These are phyloP conservation scores for Pleurotus ostreatus DNA, from an alignment of 768 basidiomycete species.

Conservation along the genomic window DNA sequence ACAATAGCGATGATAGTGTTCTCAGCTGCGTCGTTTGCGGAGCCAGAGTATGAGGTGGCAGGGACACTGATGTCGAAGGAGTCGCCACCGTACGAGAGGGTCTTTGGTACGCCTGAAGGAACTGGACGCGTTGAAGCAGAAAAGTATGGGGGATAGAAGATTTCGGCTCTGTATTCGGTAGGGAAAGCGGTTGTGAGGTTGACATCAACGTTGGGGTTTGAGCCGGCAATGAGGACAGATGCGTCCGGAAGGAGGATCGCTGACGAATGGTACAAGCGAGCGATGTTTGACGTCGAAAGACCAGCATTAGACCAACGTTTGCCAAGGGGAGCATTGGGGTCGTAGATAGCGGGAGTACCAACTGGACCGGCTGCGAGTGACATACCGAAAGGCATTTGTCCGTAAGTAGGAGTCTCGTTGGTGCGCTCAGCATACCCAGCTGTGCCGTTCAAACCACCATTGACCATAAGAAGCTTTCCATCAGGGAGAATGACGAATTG, in stretches of 20 bases:
- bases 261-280: conserved; percentile 80
- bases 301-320: conserved; percentile 60
- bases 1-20: conserved; percentile 74
- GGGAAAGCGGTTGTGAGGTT: conserved; percentile 59
- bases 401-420: conserved; percentile 31
- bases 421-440: conserved; percentile 68
- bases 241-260: conserved; percentile 78
- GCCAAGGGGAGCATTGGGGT: conserved; percentile 60
- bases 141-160: conserved; percentile 93
- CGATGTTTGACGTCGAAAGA: conserved; percentile 47
- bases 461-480: conserved; percentile 71
- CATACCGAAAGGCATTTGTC: conserved; percentile 55
- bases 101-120: conserved; percentile 67
- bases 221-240: conserved; percentile 85
- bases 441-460: conserved; percentile 79
- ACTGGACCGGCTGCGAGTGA: conserved; percentile 70
- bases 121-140: conserved; percentile 61
- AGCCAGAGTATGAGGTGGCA: conserved; percentile 59
- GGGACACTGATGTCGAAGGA: conserved; percentile 75
- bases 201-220: conserved; percentile 90
- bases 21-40: conserved; percentile 65
- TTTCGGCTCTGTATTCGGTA: conserved; percentile 78
- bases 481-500: conserved; percentile 85
- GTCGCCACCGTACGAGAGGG: conserved; percentile 78
- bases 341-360: conserved; percentile 65